A percentile compares a stretch with the other conserved stretches of the same genome.
phyloP scores from a whole-genome alignment of 2,329 filamentous ascomycete species.

The Cryphonectria carpinicola region DNA sequence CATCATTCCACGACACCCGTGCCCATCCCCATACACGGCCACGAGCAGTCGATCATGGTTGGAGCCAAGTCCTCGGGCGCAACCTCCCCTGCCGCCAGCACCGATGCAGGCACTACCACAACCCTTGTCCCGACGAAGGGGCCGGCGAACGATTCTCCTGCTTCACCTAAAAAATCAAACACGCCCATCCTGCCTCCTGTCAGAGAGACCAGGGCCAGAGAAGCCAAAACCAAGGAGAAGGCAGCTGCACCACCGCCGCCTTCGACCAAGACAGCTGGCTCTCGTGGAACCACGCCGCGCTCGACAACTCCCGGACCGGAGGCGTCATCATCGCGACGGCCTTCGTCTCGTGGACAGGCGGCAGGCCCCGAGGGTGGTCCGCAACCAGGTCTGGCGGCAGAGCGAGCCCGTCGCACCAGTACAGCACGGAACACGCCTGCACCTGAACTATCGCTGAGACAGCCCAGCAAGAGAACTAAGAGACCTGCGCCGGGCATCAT shows the following conservation, averaged over 20 bases:
- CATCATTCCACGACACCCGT: constrained; percentile 41
- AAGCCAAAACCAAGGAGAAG: constrained; percentile 32
- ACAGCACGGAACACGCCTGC: constrained; percentile 62
- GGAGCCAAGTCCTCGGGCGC: constrained; percentile 31
- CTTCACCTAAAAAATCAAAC: constrained; percentile 39
- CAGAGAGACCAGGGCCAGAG: constrained; percentile 40
- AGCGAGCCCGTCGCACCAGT: constrained; percentile 59
- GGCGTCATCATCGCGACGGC: constrained; percentile 44
- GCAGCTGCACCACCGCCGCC: constrained; percentile 15
- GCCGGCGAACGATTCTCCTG: constrained; percentile 38
- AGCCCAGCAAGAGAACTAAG: constrained; percentile 63
- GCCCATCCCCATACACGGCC: constrained; percentile 38
- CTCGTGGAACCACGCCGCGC: constrained; percentile 34
- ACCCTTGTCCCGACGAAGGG: constrained; percentile 36
- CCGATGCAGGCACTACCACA: constrained; percentile 30
- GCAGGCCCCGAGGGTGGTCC: constrained; percentile 47
- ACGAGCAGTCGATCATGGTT: constrained; percentile 35
- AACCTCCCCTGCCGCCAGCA: constrained; percentile 35
- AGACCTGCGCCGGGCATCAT: constrained; percentile 74
- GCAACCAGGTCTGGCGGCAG: constrained; percentile 51
- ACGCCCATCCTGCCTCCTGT: constrained; percentile 41
- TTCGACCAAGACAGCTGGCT: constrained; percentile 27
- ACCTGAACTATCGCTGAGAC: constrained; percentile 48
- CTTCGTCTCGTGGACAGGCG: constrained; percentile 57
- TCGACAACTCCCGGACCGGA: constrained; percentile 42